phyloP scores from a whole-genome alignment of 257 asterid species.

The Linderniella brevidens region DNA sequence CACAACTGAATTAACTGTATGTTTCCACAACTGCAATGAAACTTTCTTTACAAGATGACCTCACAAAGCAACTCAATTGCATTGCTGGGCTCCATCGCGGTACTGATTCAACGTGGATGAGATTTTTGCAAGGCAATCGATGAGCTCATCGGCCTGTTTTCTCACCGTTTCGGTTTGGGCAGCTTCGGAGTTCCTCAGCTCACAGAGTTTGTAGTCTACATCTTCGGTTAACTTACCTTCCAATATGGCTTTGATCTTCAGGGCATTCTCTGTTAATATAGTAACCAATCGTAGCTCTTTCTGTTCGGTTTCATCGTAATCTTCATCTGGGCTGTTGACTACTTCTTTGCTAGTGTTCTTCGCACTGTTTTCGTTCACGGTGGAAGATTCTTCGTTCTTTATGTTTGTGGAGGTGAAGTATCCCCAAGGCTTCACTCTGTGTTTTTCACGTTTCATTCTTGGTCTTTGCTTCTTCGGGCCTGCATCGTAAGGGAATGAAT shows the following conservation, averaged over 20 bases:
- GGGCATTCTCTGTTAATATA: conserved; percentile 31
- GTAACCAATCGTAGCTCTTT: conserved; percentile 34
- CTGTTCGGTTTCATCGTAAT: conserved; percentile 10
- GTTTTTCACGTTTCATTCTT: conserved; percentile 35
- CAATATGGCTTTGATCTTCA: conserved; percentile 31
- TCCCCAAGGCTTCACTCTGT: conserved; percentile 54
- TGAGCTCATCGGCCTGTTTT: conserved; percentile 51
- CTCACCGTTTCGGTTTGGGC: conserved; percentile 28
- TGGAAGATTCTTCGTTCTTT: conserved; percentile 31
- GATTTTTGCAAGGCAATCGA: conserved; percentile 40
- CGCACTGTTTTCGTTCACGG: conserved; percentile 7
- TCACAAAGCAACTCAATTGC: conserved; percentile 11
- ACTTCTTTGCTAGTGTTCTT: conserved; percentile 5
- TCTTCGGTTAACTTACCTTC: conserved; percentile 38
- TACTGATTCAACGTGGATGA: conserved; percentile 42
- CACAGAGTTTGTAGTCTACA: conserved; percentile 24
- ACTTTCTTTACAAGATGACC: background rate
- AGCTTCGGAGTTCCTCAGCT: conserved; percentile 30
- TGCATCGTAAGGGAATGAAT: conserved; percentile 10
- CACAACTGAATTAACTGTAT: background rate
- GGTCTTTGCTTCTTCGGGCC: conserved; percentile 49
- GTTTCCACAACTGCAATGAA: conserved; percentile 10
- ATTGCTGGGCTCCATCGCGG: conserved; percentile 30
- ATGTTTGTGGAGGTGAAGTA: conserved; percentile 23
- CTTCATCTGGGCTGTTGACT: conserved; percentile 13